Conservation (phyloP, 2,329 filamentous ascomycete genomes). For the Akanthomyces dipterigenus region DNA sequence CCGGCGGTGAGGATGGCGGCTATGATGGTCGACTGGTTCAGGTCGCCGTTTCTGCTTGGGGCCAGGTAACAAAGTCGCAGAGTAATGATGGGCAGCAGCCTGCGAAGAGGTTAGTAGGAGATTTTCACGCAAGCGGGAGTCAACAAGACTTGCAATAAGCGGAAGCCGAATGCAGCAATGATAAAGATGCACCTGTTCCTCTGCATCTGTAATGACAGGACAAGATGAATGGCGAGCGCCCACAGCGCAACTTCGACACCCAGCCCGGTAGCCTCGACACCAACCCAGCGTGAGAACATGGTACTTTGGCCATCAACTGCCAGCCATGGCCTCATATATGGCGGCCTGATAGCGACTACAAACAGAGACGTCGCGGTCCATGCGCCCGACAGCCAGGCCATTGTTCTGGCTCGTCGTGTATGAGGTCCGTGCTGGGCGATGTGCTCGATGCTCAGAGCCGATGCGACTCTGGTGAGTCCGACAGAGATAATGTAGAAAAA, state of each 20-base stretch:
- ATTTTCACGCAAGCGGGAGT: no score
- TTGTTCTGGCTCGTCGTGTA: background rate
- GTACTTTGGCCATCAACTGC: background rate
- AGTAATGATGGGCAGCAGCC: background rate
- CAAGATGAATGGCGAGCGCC: constrained; percentile 8
- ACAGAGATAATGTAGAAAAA: constrained; percentile 9
- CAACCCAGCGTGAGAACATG: background rate
- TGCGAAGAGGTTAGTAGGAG: background rate
- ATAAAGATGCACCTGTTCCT: constrained; percentile 4
- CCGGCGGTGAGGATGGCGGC: constrained; percentile 10
- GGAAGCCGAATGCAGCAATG: constrained; percentile 11
- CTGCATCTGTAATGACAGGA: constrained; percentile 11
- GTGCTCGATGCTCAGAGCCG: constrained; percentile 8
- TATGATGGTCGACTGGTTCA: constrained; percentile 1
- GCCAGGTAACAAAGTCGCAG: constrained; percentile 6
- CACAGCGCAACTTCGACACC: constrained; percentile 9
- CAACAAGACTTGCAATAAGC: background rate
- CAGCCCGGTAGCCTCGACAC: constrained; percentile 8
- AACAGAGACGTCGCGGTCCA: constrained; percentile 9
- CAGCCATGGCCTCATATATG: background rate
- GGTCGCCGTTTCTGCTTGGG: background rate
- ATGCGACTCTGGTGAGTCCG: constrained; percentile 10
- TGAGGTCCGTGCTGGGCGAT: constrained; percentile 11
- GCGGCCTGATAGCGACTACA: background rate
- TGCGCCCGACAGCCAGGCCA: background rate